Base-by-base conservation (phyloP, 768 basidiomycete genomes). In the Pisolithus tinctorius region DNA sequence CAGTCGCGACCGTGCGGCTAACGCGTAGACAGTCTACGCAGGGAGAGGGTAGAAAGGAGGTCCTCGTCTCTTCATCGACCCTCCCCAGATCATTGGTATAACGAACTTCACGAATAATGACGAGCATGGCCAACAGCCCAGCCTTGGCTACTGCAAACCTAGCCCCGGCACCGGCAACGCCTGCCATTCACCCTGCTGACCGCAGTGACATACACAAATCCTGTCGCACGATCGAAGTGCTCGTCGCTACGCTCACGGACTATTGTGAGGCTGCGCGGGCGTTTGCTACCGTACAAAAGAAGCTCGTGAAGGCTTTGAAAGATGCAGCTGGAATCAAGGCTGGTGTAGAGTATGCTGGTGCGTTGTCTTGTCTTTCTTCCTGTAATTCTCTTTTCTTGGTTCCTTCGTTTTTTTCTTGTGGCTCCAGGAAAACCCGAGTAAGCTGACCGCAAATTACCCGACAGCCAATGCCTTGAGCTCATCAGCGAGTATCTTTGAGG, bases 151-250 rank as follows among this genome's bases (percentile, higher is more conserved):
- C 30, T 9, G 17, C 31, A n/a, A 20, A 23, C 30, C 31, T 25
- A 34, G 20, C n/a, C 5, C 16, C 31, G 7, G 23, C 37, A 23
- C 20, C 47, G 27, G 9, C 4, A 34, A 61, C 63, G 64, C 49
- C 58, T 20, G 25, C 38, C 51, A 29, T 36, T 4, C 53, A 63
- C 17, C 65, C 84, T 8, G 76, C 79, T 7, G 88, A 89, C 50
- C 78, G 86, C 20, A 63, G 71, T 16, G 87, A 90, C 55, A 76
- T 91, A 13, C 88, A 90, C 74, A 90, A 84, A 66, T 81, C 85
- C 6, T 89, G 89, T 75, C 85, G 83, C 63, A 75, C 85, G 3
- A 71, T 90, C 49, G 88, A 91, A 57, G 70, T 72, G 10, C 76
- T 90, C 29, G 76, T 87, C 51, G 76, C 72, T 55, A 67, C 81